These are phyloP conservation scores for Leersia perrieri DNA, from an alignment of 176 grass and related monocot species.

Conservation along the genomic window DNA sequence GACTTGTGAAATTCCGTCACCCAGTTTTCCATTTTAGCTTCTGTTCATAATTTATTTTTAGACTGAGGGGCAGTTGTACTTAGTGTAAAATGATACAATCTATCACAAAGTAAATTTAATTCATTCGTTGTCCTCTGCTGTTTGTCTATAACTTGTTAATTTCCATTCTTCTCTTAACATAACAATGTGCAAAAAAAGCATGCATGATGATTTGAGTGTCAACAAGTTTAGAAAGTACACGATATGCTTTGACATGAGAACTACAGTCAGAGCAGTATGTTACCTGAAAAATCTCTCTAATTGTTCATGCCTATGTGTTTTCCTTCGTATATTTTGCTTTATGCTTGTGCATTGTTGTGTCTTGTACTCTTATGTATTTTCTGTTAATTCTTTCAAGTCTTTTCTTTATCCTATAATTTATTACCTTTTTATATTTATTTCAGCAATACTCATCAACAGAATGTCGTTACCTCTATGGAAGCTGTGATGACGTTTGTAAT, in stretches of 20 bases:
- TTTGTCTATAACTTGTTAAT: background rate
- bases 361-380: constrained; percentile 17
- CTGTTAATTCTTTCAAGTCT: background rate
- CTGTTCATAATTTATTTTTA: background rate
- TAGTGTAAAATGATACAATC: background rate
- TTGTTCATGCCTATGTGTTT: too few species aligned
- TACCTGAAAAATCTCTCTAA: too few species aligned
- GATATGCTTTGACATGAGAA: too few species aligned
- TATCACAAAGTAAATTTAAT: background rate
- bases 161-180: background rate
- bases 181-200: constrained; percentile 2
- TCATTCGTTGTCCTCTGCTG: background rate
- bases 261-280: constrained; percentile 2
- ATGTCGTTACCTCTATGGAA: constrained; percentile 61
- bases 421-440: constrained; percentile 32
- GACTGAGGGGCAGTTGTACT: background rate
- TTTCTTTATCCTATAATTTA: constrained; percentile 16
- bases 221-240: constrained; percentile 16
- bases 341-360: background rate
- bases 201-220: constrained; percentile 11
- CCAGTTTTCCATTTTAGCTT: background rate
- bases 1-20: background rate
- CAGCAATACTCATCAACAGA: constrained; percentile 58
- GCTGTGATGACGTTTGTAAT: constrained; percentile 66
- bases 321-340: background rate